These are phyloP conservation scores for Talaromyces stipitatus DNA, from an alignment of 495 filamentous ascomycete genomes.

Conservation along the genomic window DNA sequence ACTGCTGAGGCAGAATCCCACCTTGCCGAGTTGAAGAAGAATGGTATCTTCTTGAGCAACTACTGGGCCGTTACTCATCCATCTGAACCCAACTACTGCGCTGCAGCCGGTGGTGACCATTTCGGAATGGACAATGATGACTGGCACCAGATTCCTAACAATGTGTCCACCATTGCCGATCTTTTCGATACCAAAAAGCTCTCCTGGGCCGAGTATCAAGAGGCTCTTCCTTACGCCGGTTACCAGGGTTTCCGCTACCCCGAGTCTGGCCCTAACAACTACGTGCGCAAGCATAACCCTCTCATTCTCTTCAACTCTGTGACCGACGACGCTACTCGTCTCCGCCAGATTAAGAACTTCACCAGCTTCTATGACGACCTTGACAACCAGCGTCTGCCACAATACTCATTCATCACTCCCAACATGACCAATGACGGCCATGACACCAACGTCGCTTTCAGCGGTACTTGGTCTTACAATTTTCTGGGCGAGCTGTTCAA, in stretches of 20 bases:
- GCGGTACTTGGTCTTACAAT: conserved; percentile 46
- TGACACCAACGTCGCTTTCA: conserved; percentile 55
- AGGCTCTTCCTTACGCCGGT: conserved; percentile 60
- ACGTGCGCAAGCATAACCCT: conserved; percentile 73
- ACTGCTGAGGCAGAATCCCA: conserved; percentile 43
- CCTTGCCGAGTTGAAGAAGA: conserved; percentile 46
- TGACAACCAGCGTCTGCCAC: conserved; percentile 48
- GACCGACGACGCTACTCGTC: conserved; percentile 42
- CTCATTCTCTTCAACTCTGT: conserved; percentile 53
- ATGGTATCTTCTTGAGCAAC: conserved; percentile 59
- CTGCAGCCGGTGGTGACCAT: conserved; percentile 52
- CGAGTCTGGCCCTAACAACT: conserved; percentile 49
- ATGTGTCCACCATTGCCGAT: conserved; percentile 62
- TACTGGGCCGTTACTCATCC: conserved; percentile 58
- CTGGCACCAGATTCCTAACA: conserved; percentile 46
- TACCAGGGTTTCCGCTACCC: conserved; percentile 55
- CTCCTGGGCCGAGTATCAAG: conserved; percentile 62
- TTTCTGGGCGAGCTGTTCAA: conserved; percentile 57
- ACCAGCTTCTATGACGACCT: conserved; percentile 56
- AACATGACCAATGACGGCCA: conserved; percentile 73
- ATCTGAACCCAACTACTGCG: conserved; percentile 66
- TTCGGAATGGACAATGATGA: conserved; percentile 66
- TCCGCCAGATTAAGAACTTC: conserved; percentile 62
- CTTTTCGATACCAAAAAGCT: conserved; percentile 60
- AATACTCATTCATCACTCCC: conserved; percentile 69